Evolutionary conservation across 2,329 filamentous ascomycete species (phyloP), one percentile per base, ranked within the genome.

Genomic region (Pseudogymnoascus pannorum): DNA sequence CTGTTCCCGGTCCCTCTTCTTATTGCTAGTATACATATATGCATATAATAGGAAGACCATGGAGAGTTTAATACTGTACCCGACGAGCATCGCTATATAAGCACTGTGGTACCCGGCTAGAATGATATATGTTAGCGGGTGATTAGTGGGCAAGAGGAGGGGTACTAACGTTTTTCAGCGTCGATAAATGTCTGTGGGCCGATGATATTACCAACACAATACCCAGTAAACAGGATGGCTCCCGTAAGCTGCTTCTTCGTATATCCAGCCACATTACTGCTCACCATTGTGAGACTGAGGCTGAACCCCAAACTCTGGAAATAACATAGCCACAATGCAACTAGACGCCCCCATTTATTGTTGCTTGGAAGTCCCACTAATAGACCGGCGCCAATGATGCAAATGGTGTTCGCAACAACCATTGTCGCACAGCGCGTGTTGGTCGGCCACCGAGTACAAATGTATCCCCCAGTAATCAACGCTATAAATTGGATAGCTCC

Each of bases 341-440:
- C 81, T 1, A 85, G 72, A 2, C 81, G 74, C 11, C 80, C 81
- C 81, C 81, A 84, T 72, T 82, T 82, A 65, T 81, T 81, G 38
- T 67, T 66, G 18, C 72, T 67, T 0, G 81, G 79, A 4, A 84
- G 70, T 0, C 76, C 80, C 4, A 84, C 80, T 1, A 85, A 75
- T 14, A 84, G 67, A 0, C 73, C 77, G 0, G 80, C 73, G 9
- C 81, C 81, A 8, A 81, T 61, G 65, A 85, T 83, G 65, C 81
- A 84, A 24, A 83, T 78, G 0, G 68, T 67, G 68, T 84, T 84
- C 2, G 81, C 81, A 5, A 78, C 69, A 3, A 81, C 79, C 81
- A 85, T 85, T 31, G 79, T 81, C 3, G 76, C 71, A 65, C 80
- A 83, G 5, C 82, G 75, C 0, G 77, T 73, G 66, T 69, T 69